Evolutionary conservation across 805 yeast genomes (phyloP).

Genomic region (Brettanomyces naardenensis): DNA sequence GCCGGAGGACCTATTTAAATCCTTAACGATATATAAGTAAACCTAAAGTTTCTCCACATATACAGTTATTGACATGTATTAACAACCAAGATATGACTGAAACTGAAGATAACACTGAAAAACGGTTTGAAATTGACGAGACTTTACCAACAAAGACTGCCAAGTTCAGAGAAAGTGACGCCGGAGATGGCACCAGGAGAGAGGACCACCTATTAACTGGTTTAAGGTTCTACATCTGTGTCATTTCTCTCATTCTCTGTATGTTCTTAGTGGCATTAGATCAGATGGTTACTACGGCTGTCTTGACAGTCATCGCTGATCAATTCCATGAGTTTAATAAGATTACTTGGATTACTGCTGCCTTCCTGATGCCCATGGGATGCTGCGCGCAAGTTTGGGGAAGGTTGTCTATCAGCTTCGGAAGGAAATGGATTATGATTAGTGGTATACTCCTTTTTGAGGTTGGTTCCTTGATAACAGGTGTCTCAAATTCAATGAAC

Average conservation of each 20-base stretch:
- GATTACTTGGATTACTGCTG: constrained; percentile 53
- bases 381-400: constrained; percentile 52
- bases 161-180: constrained; percentile 23
- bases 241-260: constrained; percentile 10
- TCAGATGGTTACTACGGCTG: constrained; percentile 47
- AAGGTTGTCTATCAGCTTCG: constrained; percentile 45
- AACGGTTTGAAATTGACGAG: too few species aligned
- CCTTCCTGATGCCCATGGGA: constrained; percentile 47
- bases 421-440: constrained; percentile 43
- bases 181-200: constrained; percentile 25
- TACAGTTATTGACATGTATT: too few species aligned
- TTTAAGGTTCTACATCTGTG: constrained; percentile 5
- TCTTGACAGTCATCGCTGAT: constrained; percentile 40
- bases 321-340: constrained; percentile 42
- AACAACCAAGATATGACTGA: too few species aligned
- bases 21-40: too few species aligned
- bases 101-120: too few species aligned
- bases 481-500: constrained; percentile 44
- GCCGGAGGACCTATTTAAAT: too few species aligned
- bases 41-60: too few species aligned
- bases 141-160: background rate
- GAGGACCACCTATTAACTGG: constrained; percentile 16
- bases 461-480: constrained; percentile 54
- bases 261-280: constrained; percentile 38
- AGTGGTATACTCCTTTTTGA: constrained; percentile 46